Conservation (phyloP, 805 yeast genomes). For the Komagataella mondaviorum region DNA sequence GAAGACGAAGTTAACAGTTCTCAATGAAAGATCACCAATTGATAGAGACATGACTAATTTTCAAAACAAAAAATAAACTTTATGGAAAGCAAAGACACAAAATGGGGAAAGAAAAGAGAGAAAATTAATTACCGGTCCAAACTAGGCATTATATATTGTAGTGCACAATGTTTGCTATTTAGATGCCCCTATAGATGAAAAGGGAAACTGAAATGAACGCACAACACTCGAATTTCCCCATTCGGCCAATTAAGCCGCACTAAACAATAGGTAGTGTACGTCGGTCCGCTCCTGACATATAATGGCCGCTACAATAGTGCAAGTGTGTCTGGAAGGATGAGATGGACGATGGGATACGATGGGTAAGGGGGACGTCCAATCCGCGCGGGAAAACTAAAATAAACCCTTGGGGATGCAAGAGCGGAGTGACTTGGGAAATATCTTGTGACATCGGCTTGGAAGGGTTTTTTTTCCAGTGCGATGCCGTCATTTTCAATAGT, state of each 20-base stretch:
- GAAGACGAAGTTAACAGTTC: conserved; percentile 64
- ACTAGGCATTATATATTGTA: background rate
- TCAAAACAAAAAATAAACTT: background rate
- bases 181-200: background rate
- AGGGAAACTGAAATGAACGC: background rate
- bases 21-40: conserved; percentile 61
- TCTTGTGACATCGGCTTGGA: background rate
- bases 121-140: background rate
- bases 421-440: background rate
- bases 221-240: background rate
- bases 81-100: background rate
- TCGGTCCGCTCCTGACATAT: background rate
- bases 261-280: background rate
- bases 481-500: background rate
- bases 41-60: conserved; percentile 25
- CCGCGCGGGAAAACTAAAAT: background rate
- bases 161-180: background rate
- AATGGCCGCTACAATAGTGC: background rate
- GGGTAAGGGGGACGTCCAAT: background rate
- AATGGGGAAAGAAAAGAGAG: background rate
- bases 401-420: background rate
- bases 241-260: background rate
- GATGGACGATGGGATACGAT: background rate
- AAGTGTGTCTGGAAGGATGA: background rate
- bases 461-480: background rate